Evolutionary conservation across 2,329 filamentous ascomycete genomes (phyloP), one percentile per base, ranked within the genome.

Genomic region (Ophiocordyceps polyrhachis-furcata): DNA sequence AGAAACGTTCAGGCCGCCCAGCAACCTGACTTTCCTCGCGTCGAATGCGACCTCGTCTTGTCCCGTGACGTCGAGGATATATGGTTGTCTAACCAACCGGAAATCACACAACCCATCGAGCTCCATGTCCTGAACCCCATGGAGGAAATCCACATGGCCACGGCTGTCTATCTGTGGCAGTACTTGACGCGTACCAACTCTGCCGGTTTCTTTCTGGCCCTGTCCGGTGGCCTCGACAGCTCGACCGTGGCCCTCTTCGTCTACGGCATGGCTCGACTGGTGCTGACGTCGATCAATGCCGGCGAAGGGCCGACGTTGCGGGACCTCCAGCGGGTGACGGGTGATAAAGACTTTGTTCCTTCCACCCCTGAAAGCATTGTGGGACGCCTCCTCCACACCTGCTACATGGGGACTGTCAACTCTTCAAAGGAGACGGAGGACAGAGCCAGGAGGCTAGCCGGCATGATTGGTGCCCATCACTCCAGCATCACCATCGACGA

Each of bases 361-460:
- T 20, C 21, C 11, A 43, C 4, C 73, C 76, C 6, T 2, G 65
- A 81, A 52, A 74, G 79, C 43, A 66, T 83, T 45, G 55, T 57
- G 37, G 51, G 74, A 66, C 48, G 52, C 20, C 35, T 62, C 3
- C 51, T 61, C 7, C 51, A 54, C 37, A 58, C 55, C 2, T 69
- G 66, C 47, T 81, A 71, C 56, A 76, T 80, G 73, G 77, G 74
- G 20, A 79, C 70, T 0, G 28, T 68, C 47, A 74, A 80, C 53
- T 74, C 69, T 0, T 71, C 68, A 11, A 60, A 65, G 23, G 74
- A 79, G 48, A 81, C 77, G 1, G 11, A 43, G 19, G 37, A 43
- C 15, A 17, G 43, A 12, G 40, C 43, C 23, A 32, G 42, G 38
- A 37, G 43, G n/a, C n/a, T 47, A 6, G 43, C 46, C 15, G 41